Conservation (phyloP, 768 basidiomycete species). For the Kwoniella dendrophila region DNA sequence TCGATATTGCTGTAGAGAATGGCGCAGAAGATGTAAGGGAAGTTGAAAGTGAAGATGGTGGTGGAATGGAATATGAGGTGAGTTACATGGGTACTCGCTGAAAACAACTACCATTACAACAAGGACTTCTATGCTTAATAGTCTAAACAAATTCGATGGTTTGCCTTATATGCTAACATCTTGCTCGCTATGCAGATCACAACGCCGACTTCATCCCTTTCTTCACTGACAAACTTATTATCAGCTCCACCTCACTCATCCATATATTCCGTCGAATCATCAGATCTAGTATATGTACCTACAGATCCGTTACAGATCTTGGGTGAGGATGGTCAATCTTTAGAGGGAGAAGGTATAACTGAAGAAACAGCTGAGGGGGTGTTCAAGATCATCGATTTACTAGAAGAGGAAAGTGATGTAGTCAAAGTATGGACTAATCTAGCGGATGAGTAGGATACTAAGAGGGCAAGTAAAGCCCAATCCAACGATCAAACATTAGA, state of each 20-base stretch:
- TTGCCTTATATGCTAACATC: background rate
- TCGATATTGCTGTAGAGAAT: slow-evolving; percentile 48
- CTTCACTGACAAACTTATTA: slow-evolving; percentile 15
- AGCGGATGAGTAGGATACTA: slow-evolving; percentile 19
- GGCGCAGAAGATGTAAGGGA: slow-evolving; percentile 54
- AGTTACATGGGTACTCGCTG: slow-evolving; percentile 6
- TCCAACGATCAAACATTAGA: no score
- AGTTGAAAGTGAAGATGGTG: slow-evolving; percentile 33
- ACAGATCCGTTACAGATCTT: slow-evolving; percentile 32
- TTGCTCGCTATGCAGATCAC: slow-evolving; percentile 21
- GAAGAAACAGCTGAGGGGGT: slow-evolving; percentile 44
- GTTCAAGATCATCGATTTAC: slow-evolving; percentile 34
- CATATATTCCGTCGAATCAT: slow-evolving; percentile 32
- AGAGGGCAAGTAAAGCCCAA: no score
- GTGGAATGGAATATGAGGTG: slow-evolving; percentile 36
- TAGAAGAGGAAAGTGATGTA: slow-evolving; percentile 51
- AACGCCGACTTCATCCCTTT: slow-evolving; percentile 19
- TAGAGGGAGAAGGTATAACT: slow-evolving; percentile 35
- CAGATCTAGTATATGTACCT: slow-evolving; percentile 45
- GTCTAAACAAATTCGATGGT: background rate
- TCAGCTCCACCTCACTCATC: slow-evolving; percentile 11
- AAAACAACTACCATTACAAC: background rate
- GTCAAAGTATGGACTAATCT: slow-evolving; percentile 54
- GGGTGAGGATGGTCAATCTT: slow-evolving; percentile 25
- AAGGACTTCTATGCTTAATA: no score